Evolutionary conservation across 345 rosid species (phyloP), one percentile per base, ranked within the genome.

Genomic region (Reutealis trisperma): DNA sequence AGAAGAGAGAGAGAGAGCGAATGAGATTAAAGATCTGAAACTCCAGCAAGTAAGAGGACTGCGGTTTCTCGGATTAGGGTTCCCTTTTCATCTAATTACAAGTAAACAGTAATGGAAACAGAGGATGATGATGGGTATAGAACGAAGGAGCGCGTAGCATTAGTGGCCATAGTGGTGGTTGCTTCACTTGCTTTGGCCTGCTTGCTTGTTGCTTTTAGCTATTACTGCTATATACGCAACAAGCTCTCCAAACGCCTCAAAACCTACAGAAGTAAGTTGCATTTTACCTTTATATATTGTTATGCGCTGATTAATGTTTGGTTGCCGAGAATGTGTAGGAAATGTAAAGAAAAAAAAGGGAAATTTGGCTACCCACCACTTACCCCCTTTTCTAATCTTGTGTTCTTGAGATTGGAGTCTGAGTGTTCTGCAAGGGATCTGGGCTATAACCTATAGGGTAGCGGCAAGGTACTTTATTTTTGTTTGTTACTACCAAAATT

Each of bases 151-250:
- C 93, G 93, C 55, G 69, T 75, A 25, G 96, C 90, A 14, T 84
- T 93, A 60, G 92, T 88, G 60, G 87, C 80, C 71, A 91, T 95
- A 72, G 90, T 95, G 47, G 94, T 93, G 69, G 84, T 90, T n/a
- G 93, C 98, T 75, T 90, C 98, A 19, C 79, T 95, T 42, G 90
- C 96, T 45, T 55, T 93, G 14, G 84, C 90, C 63, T 90, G 97
- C 30, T 73, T 95, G 77, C 87, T 95, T 30, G 90, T 92, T 10
- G 98, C 96, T 18, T 90, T 92, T 82, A 89, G 98, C 83, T 95
- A 95, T 82, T 95, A 93, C 75, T 93, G 99, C 95, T 95, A 95
- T 70, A 87, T 95, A 21, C 92, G 94, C 24, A 89, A 84, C 89
- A 95, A 87, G 85, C 90, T 92, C 75, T 90, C 97, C 55, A 89